phyloP scores from a whole-genome alignment of 2,329 filamentous ascomycete genomes.

The Fusarium haematococcum region DNA sequence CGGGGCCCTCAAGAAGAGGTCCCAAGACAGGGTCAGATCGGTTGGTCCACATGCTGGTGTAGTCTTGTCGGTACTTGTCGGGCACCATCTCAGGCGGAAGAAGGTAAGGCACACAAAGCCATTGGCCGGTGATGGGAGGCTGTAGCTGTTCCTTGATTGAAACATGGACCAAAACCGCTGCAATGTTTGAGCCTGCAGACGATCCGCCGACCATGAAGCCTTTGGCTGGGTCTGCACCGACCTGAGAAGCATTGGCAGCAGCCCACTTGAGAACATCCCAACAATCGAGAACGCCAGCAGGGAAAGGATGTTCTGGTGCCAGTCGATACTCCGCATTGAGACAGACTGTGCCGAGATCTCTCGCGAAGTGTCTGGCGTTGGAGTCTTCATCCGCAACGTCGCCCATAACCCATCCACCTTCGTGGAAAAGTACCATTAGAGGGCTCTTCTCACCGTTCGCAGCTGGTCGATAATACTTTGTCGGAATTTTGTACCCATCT shows the following conservation, averaged over 20 bases:
- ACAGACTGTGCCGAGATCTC: neutral
- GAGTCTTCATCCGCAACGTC: neutral
- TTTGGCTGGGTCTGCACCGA: neutral
- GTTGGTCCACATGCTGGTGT: neutral
- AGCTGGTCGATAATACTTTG: neutral
- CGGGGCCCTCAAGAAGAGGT: neutral
- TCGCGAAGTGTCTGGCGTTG: neutral
- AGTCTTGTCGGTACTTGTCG: neutral
- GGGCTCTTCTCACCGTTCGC: neutral
- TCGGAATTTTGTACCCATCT: neutral
- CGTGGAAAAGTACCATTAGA: neutral
- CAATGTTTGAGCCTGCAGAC: neutral
- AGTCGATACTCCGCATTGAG: constrained; percentile 2
- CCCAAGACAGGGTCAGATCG: neutral
- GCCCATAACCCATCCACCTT: constrained; percentile 7
- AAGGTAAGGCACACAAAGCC: neutral
- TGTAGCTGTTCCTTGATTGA: neutral
- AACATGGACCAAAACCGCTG: neutral
- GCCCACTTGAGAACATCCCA: constrained; percentile 9
- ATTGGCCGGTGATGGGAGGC: neutral
- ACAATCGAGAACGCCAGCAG: neutral
- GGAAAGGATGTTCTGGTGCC: constrained; percentile 5
- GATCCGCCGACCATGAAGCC: neutral
- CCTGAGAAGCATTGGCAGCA: neutral
- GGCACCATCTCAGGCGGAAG: neutral